Evolutionary conservation across 1,139 yeast species (phyloP), one percentile per base, ranked within the genome.

Genomic region (Diutina scorzettiae): DNA sequence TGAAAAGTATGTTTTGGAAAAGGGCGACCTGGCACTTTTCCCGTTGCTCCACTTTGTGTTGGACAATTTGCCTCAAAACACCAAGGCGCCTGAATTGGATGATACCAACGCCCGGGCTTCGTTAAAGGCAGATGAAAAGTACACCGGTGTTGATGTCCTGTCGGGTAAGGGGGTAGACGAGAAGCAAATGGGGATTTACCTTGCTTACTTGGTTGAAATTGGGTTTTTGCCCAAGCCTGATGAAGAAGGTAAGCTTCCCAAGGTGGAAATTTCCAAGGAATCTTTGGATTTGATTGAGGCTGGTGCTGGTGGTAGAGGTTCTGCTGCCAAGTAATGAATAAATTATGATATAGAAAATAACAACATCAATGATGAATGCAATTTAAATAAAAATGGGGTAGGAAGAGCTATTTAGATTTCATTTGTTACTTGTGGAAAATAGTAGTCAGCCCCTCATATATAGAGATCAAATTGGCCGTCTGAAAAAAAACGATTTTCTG

Each of bases 71-170:
- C 96, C 96, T 5, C 82, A 81, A 49, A 81, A 79, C 57, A 84
- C 96, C 40, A 83, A 81, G 60, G 97, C 98, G 8, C 97, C 98
- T 3, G 96, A 89, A 59, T 71, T 91, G 51, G 96, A 87, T 56
- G 98, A 91, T 52, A 45, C 72, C 4, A 89, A 91, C 56, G 84
- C 98, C 0, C 71, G 69, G 14, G 58, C 58, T 23, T 73, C 93
- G 0, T 74, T 91, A 55, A 64, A 62, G 45, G 62, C 59, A 25
- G 96, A 89, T 55, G 62, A 67, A 4, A 54, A 55, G 25, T 74
- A 78, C 76, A 73, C 86, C 4, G 85, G 83, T 4, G 70, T 60
- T 40, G 95, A 85, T 52, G 64, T 60, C 28, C 72, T 85, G 42
- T 58, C 60, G 0, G 96, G 96, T 12, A 69, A 64, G 46, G 96